Evolutionary conservation across 768 basidiomycete genomes (phyloP).

Genomic region (Mycena leptocephala): DNA sequence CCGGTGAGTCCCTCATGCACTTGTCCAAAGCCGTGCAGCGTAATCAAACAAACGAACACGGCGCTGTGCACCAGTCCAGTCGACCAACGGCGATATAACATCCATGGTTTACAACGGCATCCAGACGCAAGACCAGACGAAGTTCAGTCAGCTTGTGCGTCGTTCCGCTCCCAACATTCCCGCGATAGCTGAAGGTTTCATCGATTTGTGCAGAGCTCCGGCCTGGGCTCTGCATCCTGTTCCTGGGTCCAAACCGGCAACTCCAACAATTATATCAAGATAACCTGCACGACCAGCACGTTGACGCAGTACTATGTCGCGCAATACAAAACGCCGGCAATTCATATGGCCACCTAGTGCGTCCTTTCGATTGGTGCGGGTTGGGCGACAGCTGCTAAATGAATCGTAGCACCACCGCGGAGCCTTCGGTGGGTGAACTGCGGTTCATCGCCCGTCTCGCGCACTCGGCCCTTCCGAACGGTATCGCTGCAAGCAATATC

Average conservation of each 20-base stretch:
- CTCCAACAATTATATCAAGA: constrained; percentile 53
- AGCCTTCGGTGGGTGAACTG: constrained; percentile 56
- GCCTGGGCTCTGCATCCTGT: constrained; percentile 50
- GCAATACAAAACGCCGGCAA: constrained; percentile 50
- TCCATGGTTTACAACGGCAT: constrained; percentile 56
- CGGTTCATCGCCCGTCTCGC: constrained; percentile 55
- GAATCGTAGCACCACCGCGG: constrained; percentile 46
- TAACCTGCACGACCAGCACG: constrained; percentile 53
- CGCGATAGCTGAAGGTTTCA: neutral
- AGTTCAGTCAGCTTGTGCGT: too few species aligned
- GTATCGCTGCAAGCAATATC: constrained; percentile 45
- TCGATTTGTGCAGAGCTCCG: constrained; percentile 44
- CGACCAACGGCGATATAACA: constrained; percentile 52
- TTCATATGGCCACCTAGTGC: constrained; percentile 59
- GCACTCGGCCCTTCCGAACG: constrained; percentile 45
- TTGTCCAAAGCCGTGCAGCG: neutral
- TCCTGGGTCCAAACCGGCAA: constrained; percentile 47
- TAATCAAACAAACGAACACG: neutral
- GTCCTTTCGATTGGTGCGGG: too few species aligned
- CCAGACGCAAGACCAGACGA: constrained; percentile 36
- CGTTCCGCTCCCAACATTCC: neutral
- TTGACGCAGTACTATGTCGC: constrained; percentile 47
- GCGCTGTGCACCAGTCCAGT: constrained; percentile 44
- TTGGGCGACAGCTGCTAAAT: too few species aligned
- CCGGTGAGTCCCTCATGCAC: constrained; percentile 42